Conservation (phyloP, 78 protist species). For the Emiliania huxleyi region DNA sequence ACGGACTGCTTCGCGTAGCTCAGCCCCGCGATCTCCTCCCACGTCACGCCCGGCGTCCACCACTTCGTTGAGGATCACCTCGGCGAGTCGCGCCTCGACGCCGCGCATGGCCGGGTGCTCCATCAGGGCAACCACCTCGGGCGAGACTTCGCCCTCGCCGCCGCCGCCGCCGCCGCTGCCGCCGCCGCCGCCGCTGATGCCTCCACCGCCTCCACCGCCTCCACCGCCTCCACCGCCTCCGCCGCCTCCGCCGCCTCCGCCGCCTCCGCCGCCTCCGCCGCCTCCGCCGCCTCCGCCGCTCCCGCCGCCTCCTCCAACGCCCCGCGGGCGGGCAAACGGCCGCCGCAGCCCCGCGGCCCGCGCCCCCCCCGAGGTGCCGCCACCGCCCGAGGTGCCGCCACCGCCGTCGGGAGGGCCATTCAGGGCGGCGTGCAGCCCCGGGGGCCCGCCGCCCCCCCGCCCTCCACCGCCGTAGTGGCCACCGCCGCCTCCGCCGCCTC, state of each 20-base stretch:
- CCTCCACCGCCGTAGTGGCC: not conserved
- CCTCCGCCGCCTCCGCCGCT: not conserved
- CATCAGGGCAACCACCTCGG: not conserved
- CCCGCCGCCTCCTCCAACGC: not conserved
- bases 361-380: too few species aligned
- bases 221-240: too few species aligned
- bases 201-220: too few species aligned
- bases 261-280: not conserved
- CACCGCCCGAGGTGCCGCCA: not conserved
- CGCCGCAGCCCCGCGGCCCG: not conserved
- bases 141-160: not conserved
- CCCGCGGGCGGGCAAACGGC: not conserved
- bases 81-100: slow-evolving; percentile 27
- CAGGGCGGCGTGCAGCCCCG: not conserved
- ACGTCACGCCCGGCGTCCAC: slow-evolving; percentile 11
- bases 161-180: not conserved
- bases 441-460: not conserved
- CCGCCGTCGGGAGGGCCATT: not conserved
- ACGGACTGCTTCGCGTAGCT: slow-evolving; percentile 61
- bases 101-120: slow-evolving; percentile 9
- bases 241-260: not conserved
- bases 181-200: slow-evolving; percentile 4
- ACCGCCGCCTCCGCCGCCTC: not conserved
- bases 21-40: slow-evolving; percentile 64
- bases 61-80: not conserved